Evolutionary conservation across 306 rosid genomes (phyloP).

Genomic region (Begonia fuchsioides): DNA sequence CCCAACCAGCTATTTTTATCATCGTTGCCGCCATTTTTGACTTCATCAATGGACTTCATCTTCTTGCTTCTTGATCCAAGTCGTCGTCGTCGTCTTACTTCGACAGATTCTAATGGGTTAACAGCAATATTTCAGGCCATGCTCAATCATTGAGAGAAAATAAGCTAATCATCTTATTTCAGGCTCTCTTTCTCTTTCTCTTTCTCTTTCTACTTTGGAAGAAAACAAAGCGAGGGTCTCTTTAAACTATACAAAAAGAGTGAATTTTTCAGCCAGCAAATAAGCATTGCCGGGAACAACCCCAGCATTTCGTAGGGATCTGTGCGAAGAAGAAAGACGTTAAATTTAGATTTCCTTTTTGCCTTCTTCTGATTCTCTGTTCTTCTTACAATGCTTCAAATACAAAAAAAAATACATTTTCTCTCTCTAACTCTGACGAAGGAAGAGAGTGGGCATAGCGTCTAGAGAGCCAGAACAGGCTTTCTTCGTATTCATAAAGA

Average conservation of each 20-base stretch:
- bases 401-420: too few relatives aligned
- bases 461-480: too few relatives aligned
- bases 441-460: too few relatives aligned
- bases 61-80: conserved; percentile 6
- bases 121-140: conserved; percentile 1
- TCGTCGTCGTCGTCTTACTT: too few relatives aligned
- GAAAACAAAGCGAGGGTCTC: neutral
- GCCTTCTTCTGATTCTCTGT: too few relatives aligned
- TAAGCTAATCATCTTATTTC: too few relatives aligned
- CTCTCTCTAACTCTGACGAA: too few relatives aligned
- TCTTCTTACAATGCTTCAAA: neutral
- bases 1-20: conserved; percentile 63
- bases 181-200: too few relatives aligned
- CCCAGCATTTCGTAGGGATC: conserved; percentile 16
- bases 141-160: too few relatives aligned
- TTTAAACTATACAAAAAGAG: conserved; percentile 43
- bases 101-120: neutral
- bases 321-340: conserved; percentile 4
- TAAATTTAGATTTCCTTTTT: too few relatives aligned
- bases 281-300: conserved; percentile 45
- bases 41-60: conserved; percentile 62
- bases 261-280: conserved; percentile 5
- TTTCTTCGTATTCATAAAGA: conserved; percentile 6
- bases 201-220: neutral
- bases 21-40: conserved; percentile 16